Conservation (phyloP, 257 asterid species). For the Apocynum venetum region DNA sequence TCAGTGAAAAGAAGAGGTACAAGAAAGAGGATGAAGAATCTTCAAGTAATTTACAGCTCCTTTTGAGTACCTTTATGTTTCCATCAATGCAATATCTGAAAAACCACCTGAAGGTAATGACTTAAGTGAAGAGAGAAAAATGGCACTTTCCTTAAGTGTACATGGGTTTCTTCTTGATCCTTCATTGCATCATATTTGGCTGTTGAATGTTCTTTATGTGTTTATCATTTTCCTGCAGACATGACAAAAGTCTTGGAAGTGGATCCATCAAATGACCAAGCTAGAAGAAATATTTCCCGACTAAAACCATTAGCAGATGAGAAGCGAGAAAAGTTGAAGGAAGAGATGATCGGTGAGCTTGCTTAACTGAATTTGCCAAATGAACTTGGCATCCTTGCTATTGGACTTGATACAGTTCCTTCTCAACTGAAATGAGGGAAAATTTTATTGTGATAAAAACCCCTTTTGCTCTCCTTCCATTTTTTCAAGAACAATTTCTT, state of each 20-base stretch:
- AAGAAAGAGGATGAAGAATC: not conserved
- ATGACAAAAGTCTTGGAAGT: slow-evolving; percentile 72
- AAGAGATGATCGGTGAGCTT: slow-evolving; percentile 92
- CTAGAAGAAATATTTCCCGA: slow-evolving; percentile 67
- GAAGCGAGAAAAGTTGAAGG: slow-evolving; percentile 96
- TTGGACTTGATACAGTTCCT: not conserved
- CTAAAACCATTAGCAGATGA: slow-evolving; percentile 92
- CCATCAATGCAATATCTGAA: not conserved
- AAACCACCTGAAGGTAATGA: not conserved
- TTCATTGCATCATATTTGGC: not conserved
- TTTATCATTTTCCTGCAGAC: slow-evolving; percentile 42
- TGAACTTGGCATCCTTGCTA: not conserved
- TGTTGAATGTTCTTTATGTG: slow-evolving; percentile 4
- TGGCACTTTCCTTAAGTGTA: not conserved
- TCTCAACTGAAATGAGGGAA: no score
- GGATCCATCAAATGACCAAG: slow-evolving; percentile 78
- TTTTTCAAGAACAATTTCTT: not conserved
- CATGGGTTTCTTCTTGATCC: not conserved
- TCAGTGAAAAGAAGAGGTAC: not conserved
- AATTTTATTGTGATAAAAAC: not conserved
- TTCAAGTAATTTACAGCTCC: not conserved
- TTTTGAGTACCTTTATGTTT: not conserved
- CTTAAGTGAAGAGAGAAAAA: not conserved
- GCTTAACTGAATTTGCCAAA: not conserved
- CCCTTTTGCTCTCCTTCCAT: not conserved